Percentiles rank a stretch among this genome's conserved stretches.
phyloP scores from a whole-genome alignment of 2,329 filamentous ascomycete species.

The Fusarium secorum region DNA sequence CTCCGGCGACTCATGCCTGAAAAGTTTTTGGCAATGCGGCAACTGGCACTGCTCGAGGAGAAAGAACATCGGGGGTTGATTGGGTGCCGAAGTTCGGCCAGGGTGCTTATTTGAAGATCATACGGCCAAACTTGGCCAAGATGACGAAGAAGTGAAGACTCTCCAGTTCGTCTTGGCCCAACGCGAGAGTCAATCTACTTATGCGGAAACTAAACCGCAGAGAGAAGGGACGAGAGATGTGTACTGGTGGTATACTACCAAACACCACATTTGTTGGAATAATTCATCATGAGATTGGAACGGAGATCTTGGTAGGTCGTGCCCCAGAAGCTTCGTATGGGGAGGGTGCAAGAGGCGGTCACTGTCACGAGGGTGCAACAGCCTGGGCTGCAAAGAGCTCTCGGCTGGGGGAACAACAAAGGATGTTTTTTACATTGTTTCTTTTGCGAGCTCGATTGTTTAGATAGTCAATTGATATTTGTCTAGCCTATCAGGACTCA shows the following conservation, averaged over 20 bases:
- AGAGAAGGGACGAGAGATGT: background rate
- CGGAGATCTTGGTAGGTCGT: background rate
- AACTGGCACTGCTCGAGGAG: background rate
- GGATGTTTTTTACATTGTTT: slow-evolving; percentile 20
- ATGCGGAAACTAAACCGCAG: background rate
- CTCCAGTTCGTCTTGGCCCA: background rate
- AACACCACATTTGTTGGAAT: background rate
- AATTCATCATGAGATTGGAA: background rate
- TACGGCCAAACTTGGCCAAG: background rate
- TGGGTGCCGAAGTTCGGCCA: slow-evolving; percentile 15
- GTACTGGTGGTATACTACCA: background rate
- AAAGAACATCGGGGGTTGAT: background rate
- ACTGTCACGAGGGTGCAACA: background rate
- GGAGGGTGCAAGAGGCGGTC: background rate
- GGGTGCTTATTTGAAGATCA: slow-evolving; percentile 15
- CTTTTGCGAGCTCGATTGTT: slow-evolving; percentile 14
- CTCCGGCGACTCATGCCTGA: background rate
- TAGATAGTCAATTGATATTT: slow-evolving; percentile 38
- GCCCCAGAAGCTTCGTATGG: background rate
- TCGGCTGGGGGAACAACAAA: slow-evolving; percentile 1
- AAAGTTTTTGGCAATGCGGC: slow-evolving; percentile 3
- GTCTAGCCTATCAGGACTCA: slow-evolving; percentile 44
- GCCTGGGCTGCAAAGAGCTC: background rate
- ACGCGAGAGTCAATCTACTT: background rate
- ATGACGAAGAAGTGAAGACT: background rate